Conservation (phyloP, 495 filamentous ascomycete species). For the Penicillium pancosmium region DNA sequence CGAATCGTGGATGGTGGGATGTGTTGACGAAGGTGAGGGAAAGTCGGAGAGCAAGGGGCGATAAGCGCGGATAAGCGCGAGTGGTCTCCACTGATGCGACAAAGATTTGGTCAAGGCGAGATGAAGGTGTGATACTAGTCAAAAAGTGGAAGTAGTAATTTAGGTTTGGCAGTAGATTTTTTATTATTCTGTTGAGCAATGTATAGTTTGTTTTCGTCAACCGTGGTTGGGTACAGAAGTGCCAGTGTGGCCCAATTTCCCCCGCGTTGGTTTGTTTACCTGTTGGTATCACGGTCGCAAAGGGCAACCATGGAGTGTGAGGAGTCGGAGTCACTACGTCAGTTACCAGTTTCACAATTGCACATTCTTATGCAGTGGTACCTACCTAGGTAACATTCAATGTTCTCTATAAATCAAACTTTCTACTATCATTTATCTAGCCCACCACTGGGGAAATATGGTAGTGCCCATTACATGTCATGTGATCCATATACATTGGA, state of each 20-base stretch:
- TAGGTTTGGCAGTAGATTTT: too few species aligned
- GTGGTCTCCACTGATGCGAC: conserved; percentile 24
- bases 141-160: neutral
- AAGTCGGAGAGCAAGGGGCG: conserved; percentile 35
- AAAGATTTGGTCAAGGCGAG: conserved; percentile 10
- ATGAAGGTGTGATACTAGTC: neutral
- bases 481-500: too few species aligned
- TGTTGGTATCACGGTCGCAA: conserved; percentile 18
- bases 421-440: too few species aligned
- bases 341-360: neutral
- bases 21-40: conserved; percentile 25
- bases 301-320: conserved; percentile 24
- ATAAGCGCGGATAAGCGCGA: conserved; percentile 39
- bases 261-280: conserved; percentile 23
- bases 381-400: too few species aligned
- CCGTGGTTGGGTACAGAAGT: conserved; percentile 19
- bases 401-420: too few species aligned
- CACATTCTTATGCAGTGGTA: neutral
- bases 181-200: too few species aligned
- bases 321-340: too few species aligned
- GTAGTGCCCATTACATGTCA: too few species aligned
- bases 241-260: conserved; percentile 18
- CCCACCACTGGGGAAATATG: too few species aligned
- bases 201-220: neutral
- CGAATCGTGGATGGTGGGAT: conserved; percentile 28